Base-by-base conservation (phyloP, 768 basidiomycete genomes). In the Coprinopsis cinerea region DNA sequence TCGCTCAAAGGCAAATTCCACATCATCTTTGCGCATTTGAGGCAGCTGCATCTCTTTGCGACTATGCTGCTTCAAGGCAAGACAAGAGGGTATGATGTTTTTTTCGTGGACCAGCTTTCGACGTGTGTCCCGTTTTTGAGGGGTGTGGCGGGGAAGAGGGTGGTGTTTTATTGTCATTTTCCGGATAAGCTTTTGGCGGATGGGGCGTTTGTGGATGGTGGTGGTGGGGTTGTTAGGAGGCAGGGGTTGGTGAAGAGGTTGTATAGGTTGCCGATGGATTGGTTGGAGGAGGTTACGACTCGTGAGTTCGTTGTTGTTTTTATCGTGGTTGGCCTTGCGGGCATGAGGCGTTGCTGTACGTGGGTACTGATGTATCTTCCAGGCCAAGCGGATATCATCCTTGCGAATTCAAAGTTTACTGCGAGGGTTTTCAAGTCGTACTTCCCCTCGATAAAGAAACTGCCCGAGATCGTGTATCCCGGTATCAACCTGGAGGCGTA, bases 91-190 rank as follows among this genome's bases (percentile, higher is more conserved):
- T 82, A 86, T 59, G 94, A 98, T 61, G 81, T 97, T 18, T 94
- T 84, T 68, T 84, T 98, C 52, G 88, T 97, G 3, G 95, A 98
- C 68, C 96, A 97, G 63, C 81, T 98, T 17, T 92, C 92, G 3
- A 92, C 93, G 1, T 92, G 88, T 55, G 73, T 97, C 22, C 95
- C 95, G 0, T 72, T 96, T 51, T 73, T 99, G 0, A 78, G 89
- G 2, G 59, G 70, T 52, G 59, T 89, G 13, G 78, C 74, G 2
- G 72, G 73, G 18, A 89, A 80, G n/a, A 82, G 91, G 1, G 88
- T 95, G 25, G 85, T 98, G 17, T 98, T 97, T 67, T 98, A 99
- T 64, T 95, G 92, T 57, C 96, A 98, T 64, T 98, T 99, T 57
- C 96, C 95, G 0, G 95, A 99, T 68, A 95, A 95, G 65, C 73